Conservation (phyloP, 139 green algal species). For the Micromonas pusilla region DNA sequence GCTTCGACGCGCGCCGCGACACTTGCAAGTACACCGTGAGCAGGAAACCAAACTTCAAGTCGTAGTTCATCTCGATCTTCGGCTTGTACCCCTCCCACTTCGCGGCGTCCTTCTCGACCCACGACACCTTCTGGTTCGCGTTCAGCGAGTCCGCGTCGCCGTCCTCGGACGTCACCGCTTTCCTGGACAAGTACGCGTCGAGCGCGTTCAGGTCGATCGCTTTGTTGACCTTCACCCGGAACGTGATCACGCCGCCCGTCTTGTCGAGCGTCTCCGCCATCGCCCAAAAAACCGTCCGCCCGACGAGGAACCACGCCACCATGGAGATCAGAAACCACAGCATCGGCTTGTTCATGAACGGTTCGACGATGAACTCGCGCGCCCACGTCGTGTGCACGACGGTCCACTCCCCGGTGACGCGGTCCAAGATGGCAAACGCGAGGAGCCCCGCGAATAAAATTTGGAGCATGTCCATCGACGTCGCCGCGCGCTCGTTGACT, state of each 20-base stretch:
- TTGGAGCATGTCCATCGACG: slow-evolving; percentile 21
- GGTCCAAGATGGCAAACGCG: slow-evolving; percentile 30
- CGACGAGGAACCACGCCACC: slow-evolving; percentile 14
- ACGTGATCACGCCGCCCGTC: slow-evolving; percentile 17
- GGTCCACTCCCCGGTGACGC: slow-evolving; percentile 27
- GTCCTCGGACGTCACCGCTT: slow-evolving; percentile 21
- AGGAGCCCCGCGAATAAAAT: slow-evolving; percentile 24
- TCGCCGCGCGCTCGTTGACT: slow-evolving; percentile 19
- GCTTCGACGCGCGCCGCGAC: neutral
- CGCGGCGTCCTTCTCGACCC: slow-evolving; percentile 11
- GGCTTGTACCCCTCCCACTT: slow-evolving; percentile 28
- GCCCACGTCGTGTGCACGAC: slow-evolving; percentile 28
- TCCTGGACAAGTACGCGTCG: slow-evolving; percentile 19
- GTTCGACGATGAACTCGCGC: slow-evolving; percentile 23
- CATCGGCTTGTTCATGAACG: slow-evolving; percentile 30
- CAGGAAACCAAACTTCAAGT: slow-evolving; percentile 28
- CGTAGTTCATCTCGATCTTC: slow-evolving; percentile 29
- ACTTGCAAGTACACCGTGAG: slow-evolving; percentile 20
- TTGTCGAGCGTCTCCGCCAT: slow-evolving; percentile 19
- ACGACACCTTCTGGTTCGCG: slow-evolving; percentile 9
- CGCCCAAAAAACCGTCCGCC: neutral
- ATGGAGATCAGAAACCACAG: slow-evolving; percentile 28
- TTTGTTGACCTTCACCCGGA: slow-evolving; percentile 33
- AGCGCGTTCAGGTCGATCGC: slow-evolving; percentile 16
- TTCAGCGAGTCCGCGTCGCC: slow-evolving; percentile 14